Conservation (phyloP, 495 filamentous ascomycete genomes). For the Xylaria palmicola region DNA sequence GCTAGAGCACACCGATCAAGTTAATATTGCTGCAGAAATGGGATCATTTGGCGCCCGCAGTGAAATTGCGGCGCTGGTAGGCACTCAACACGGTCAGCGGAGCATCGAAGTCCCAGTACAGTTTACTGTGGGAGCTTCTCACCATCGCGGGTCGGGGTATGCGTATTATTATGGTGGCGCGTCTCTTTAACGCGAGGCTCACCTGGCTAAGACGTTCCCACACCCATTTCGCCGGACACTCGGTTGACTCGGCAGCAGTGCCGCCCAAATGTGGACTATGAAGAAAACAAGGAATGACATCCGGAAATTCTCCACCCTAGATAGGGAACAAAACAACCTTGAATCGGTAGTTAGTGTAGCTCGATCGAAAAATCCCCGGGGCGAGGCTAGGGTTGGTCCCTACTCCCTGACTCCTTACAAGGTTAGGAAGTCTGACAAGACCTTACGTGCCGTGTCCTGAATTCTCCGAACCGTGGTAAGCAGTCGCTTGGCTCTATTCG, state of each 20-base stretch:
- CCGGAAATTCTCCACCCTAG: not conserved
- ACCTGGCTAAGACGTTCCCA: not conserved
- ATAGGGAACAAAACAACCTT: not conserved
- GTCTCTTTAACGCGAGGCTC: not conserved
- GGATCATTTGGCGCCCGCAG: not conserved
- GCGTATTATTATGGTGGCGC: too few relatives aligned
- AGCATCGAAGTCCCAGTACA: too few relatives aligned
- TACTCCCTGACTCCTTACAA: not conserved
- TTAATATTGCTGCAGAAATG: slow-evolving; percentile 1
- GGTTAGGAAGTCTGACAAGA: not conserved
- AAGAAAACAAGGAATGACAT: not conserved
- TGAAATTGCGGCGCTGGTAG: not conserved
- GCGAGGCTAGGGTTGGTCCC: slow-evolving; percentile 5
- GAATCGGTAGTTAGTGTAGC: slow-evolving; percentile 13
- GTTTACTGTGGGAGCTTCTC: too few relatives aligned
- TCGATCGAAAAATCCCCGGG: slow-evolving; percentile 15
- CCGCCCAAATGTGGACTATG: not conserved
- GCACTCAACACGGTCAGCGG: too few relatives aligned
- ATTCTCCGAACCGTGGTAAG: slow-evolving; percentile 12
- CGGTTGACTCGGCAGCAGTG: slow-evolving; percentile 3
- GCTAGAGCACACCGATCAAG: slow-evolving; percentile 7
- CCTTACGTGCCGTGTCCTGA: slow-evolving; percentile 5
- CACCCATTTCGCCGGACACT: not conserved
- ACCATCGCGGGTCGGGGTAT: too few relatives aligned
- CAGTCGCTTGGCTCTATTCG: not conserved